Base-by-base conservation (phyloP, 2,329 filamentous ascomycete species). In the Claviceps africana region DNA sequence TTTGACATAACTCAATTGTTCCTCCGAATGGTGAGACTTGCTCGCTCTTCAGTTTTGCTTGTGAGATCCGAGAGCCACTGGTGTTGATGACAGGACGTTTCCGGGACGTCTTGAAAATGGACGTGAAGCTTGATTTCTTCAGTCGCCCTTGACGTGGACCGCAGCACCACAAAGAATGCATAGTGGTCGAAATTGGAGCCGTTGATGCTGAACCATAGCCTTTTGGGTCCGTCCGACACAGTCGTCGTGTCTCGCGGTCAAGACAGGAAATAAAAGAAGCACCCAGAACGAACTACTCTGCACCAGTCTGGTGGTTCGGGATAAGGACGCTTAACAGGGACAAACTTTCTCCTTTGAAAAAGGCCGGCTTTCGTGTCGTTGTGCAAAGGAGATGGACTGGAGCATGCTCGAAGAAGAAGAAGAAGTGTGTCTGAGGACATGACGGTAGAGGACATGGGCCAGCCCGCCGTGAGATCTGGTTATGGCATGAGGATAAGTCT, bases 1-100 rank as follows among this genome's bases (percentile, higher is more conserved):
- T 57, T 19, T 67, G 61, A 21, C 59, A 62, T 7, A 65, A 58
- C 48, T 63, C 61, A 19, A 70, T 57, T 39, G 57, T 51, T 3
- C 50, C 55, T 39, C 52, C 55, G 45, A 50, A 56, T 2, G 56
- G 55, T 2, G 55, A 58, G 11, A 54, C 28, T n/a, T 49, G 51
- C 30, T 53, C 51, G 33, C 51, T 50, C 30, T 48, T 55, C 13
- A 37, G 19, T 30, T 48, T 48, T 17, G 43, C 17, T 43, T 48
- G 45, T 10, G 48, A 35, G 8, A 39, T 31, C 40, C 37, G 37
- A 4, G 51, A 37, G 10, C 50, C 46, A 28, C 50, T 52, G 10
- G 53, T 53, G 19, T 55, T 45, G 6, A 55, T 44, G 19, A 48
- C 53, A 33, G 51, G 51, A 42, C 31, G 39, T 39, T 48, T 48